These are phyloP conservation scores for Periconia sp. DNA, from an alignment of 2,329 filamentous ascomycete genomes.

Conservation along the genomic window DNA sequence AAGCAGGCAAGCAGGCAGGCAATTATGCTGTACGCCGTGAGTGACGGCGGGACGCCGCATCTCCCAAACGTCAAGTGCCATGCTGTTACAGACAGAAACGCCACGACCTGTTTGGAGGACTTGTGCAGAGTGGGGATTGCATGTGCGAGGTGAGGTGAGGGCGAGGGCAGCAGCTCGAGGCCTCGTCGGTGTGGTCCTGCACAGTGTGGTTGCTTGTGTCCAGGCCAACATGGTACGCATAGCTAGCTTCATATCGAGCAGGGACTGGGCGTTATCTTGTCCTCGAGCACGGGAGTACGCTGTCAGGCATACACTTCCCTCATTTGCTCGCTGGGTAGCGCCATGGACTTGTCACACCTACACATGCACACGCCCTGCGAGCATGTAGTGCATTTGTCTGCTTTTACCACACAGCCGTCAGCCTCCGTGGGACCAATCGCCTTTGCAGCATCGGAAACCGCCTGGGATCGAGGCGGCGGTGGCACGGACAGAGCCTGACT, in stretches of 20 bases:
- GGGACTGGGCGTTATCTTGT: conserved; percentile 10
- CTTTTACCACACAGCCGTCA: conserved; percentile 2
- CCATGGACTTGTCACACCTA: too few relatives aligned
- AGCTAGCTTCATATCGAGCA: conserved; percentile 3
- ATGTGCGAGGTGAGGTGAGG: conserved; percentile 3
- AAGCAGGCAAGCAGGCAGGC: conserved; percentile 1
- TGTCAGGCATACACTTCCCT: background rate
- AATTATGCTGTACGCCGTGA: conserved; percentile 7
- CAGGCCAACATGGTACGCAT: too few relatives aligned
- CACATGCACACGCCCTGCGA: too few relatives aligned
- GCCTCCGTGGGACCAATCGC: conserved; percentile 2
- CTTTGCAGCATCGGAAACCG: conserved; percentile 6
- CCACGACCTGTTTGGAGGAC: conserved; percentile 10
- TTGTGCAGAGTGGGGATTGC: conserved; percentile 3
- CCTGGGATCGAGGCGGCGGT: too few relatives aligned
- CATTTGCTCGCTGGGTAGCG: too few relatives aligned
- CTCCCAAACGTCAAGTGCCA: background rate
- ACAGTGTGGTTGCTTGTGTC: too few relatives aligned
- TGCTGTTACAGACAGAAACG: background rate
- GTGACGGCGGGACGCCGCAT: background rate
- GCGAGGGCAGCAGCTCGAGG: too few relatives aligned
- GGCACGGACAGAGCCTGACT: too few relatives aligned
- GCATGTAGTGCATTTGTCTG: too few relatives aligned
- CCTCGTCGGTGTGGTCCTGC: too few relatives aligned
- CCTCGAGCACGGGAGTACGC: conserved; percentile 5